These are phyloP conservation scores for Paxillus involutus DNA, from an alignment of 768 basidiomycete genomes.

Conservation along the genomic window DNA sequence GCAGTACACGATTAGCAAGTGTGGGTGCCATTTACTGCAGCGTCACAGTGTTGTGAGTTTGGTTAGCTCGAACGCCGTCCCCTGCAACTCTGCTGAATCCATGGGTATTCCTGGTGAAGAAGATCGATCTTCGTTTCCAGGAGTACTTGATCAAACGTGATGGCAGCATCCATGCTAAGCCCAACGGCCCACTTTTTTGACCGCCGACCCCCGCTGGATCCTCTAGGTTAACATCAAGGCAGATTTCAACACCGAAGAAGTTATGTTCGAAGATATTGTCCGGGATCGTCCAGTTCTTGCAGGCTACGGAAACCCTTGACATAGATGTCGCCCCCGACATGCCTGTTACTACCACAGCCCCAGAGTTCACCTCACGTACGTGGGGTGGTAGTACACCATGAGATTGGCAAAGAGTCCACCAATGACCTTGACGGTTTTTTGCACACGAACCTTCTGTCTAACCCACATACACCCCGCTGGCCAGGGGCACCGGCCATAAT, in stretches of 20 bases:
- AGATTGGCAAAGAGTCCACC: constrained; percentile 5
- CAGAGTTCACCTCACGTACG: not conserved
- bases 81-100: not conserved
- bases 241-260: constrained; percentile 8
- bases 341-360: constrained; percentile 5
- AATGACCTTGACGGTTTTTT: constrained; percentile 15
- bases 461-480: constrained; percentile 12
- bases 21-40: too few species aligned
- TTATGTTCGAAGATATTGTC: constrained; percentile 5
- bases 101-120: not conserved
- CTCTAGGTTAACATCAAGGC: constrained; percentile 3
- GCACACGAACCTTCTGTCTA: constrained; percentile 6
- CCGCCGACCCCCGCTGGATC: not conserved
- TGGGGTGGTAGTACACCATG: constrained; percentile 7
- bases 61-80: constrained; percentile 1
- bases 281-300: constrained; percentile 3
- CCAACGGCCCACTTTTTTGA: constrained; percentile 1
- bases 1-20: too few species aligned
- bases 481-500: constrained; percentile 13
- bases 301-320: constrained; percentile 8
- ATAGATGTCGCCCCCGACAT: constrained; percentile 2
- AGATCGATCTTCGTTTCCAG: not conserved
- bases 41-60: not conserved
- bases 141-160: not conserved
- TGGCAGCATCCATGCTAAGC: constrained; percentile 1